These are phyloP conservation scores for Aspergillus coremiiformis DNA, from an alignment of 495 filamentous ascomycete species.

Conservation along the genomic window DNA sequence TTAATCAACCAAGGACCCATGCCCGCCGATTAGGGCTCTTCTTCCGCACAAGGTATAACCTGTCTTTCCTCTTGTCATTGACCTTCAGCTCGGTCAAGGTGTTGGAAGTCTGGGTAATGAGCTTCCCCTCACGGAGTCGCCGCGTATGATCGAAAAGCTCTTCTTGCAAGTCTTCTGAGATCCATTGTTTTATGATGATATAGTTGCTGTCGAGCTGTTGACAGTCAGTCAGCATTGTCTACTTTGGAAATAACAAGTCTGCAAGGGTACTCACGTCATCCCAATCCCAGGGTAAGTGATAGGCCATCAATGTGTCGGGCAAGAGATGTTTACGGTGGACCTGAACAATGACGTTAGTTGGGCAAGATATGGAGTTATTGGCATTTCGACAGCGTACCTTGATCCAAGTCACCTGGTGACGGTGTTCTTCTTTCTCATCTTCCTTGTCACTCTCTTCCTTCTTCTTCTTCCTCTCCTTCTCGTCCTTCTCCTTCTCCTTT, in stretches of 20 bases:
- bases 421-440: slow-evolving; percentile 28
- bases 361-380: neutral
- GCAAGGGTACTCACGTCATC: slow-evolving; percentile 32
- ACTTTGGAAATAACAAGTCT: neutral
- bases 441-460: slow-evolving; percentile 35
- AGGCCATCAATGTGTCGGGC: slow-evolving; percentile 42
- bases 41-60: slow-evolving; percentile 56
- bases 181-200: slow-evolving; percentile 70
- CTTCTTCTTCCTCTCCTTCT: slow-evolving; percentile 22
- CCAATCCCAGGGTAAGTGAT: slow-evolving; percentile 44
- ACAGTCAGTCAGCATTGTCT: slow-evolving; percentile 1
- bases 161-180: slow-evolving; percentile 64
- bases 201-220: slow-evolving; percentile 54
- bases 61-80: slow-evolving; percentile 46
- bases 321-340: slow-evolving; percentile 45
- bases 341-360: slow-evolving; percentile 14
- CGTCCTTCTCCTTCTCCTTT: slow-evolving; percentile 39
- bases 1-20: slow-evolving; percentile 29
- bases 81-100: slow-evolving; percentile 43
- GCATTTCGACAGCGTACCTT: slow-evolving; percentile 30
- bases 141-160: slow-evolving; percentile 66
- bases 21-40: slow-evolving; percentile 40
- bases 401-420: slow-evolving; percentile 39
- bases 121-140: slow-evolving; percentile 49
- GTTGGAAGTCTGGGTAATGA: slow-evolving; percentile 36